phyloP scores from a whole-genome alignment of 768 basidiomycete genomes.

The Leccinum variicolor region DNA sequence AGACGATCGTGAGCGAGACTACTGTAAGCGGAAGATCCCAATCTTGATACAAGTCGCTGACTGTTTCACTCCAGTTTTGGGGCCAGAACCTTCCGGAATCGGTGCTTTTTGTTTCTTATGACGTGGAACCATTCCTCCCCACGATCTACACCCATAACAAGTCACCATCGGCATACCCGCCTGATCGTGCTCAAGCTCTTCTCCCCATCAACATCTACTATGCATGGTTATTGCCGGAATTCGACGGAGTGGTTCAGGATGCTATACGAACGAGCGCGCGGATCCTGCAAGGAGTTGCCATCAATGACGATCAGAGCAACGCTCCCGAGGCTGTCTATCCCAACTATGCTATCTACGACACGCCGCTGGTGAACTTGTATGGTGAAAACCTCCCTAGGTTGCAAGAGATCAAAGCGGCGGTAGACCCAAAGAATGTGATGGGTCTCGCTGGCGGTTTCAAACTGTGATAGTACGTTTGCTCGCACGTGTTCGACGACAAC shows the following conservation, averaged over 20 bases:
- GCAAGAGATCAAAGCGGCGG: neutral
- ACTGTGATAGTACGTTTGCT: neutral
- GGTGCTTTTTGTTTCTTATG: conserved; percentile 2
- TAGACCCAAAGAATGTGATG: neutral
- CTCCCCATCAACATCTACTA: conserved; percentile 47
- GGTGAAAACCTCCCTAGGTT: neutral
- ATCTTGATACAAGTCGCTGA: neutral
- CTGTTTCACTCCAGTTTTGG: conserved; percentile 16
- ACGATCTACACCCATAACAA: conserved; percentile 35
- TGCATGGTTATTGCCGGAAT: neutral
- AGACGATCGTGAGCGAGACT: conserved; percentile 6
- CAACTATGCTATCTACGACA: neutral
- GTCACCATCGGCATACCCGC: conserved; percentile 44
- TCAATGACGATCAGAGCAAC: conserved; percentile 31
- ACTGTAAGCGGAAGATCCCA: neutral
- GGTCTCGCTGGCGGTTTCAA: neutral
- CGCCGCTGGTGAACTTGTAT: neutral
- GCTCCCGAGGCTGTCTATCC: neutral
- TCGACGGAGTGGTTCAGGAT: conserved; percentile 26
- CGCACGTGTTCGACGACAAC: neutral
- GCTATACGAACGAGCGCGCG: conserved; percentile 37
- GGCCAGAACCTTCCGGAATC: neutral
- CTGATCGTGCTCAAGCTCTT: conserved; percentile 32
- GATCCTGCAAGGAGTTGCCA: conserved; percentile 36
- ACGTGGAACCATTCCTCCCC: conserved; percentile 45